Base-by-base conservation (phyloP, 768 basidiomycete species). In the Scleroderma bovista region DNA sequence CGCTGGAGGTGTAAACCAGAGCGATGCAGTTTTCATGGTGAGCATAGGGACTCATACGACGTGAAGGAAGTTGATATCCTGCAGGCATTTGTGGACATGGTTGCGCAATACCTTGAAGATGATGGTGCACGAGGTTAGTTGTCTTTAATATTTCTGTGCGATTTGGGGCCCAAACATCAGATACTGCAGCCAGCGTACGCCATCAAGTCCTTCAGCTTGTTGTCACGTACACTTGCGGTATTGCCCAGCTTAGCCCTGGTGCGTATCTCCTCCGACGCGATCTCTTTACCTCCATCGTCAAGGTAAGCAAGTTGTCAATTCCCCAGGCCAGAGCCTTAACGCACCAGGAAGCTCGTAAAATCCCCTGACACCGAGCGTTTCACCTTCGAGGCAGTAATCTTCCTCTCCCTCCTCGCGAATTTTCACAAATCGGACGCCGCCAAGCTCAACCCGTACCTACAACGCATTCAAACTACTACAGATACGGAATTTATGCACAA, bases 381-480 rank as follows among this genome's bases (percentile, higher is more conserved):
- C 59, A 74, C 81, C 1, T 80, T 83, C 47, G 83, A 85, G 58
- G 79, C 81, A 1, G 66, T 73, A 1, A 67, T 86, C 6, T 66
- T 87, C 6, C 72, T 86, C n/a, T 72, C 79, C 11, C 64, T 85
- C 31, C 73, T 88, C 2, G 79, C 79, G 47, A 85, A 84, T 57
- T 88, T 81, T 60, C 86, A 86, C 61, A 84, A 81, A 57, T 83
- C 83, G 0, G 84, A 85, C 58, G 83, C 82, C 10, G 79, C 81
- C 10, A 83, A 76, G 54, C 72, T 84, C 34, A 88, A 88, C 61
- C 78, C 79, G 1, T 86, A 84, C 58, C 69, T 86, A 9, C 75
- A 75, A 22, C 69, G 71, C 22, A 77, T 86, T 24, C 67, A 67
- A 32, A 72, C 74, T 26, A 74, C 72, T 0, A 55, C 64, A 3